A percentile compares a stretch with the other conserved stretches of the same genome.
Evolutionary conservation across 2,329 filamentous ascomycete genomes (phyloP).

Genomic region (Tolypocladium pustulatum): DNA sequence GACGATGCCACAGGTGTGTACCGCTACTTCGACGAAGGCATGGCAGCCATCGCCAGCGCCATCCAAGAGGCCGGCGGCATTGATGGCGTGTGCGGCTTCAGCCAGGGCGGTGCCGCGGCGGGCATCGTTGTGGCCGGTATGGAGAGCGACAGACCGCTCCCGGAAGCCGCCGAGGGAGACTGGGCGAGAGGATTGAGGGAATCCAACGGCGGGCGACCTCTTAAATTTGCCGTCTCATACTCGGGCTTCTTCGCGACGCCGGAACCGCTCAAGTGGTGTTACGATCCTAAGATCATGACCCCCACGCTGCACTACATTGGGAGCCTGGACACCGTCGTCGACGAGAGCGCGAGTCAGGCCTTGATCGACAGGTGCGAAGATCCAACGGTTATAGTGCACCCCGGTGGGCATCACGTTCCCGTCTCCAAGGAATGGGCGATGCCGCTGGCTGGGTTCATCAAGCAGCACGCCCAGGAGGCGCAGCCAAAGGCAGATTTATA

Average conservation of each 20-base stretch:
- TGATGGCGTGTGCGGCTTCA: slow-evolving; percentile 74
- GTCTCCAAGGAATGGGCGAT: slow-evolving; percentile 72
- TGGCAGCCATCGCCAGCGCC: slow-evolving; percentile 49
- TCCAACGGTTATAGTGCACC: slow-evolving; percentile 54
- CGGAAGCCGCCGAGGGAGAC: slow-evolving; percentile 16
- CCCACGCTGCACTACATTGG: slow-evolving; percentile 76
- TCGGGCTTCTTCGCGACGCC: slow-evolving; percentile 63
- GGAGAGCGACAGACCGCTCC: slow-evolving; percentile 33
- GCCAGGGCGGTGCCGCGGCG: slow-evolving; percentile 65
- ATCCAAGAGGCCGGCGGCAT: slow-evolving; percentile 56
- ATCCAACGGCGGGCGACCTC: slow-evolving; percentile 37
- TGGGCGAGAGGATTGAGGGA: slow-evolving; percentile 37
- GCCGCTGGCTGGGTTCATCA: slow-evolving; percentile 64
- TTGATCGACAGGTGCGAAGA: slow-evolving; percentile 55
- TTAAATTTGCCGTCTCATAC: slow-evolving; percentile 66
- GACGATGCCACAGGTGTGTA: slow-evolving; percentile 57
- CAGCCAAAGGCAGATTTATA: slow-evolving; percentile 15
- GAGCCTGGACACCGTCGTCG: slow-evolving; percentile 77
- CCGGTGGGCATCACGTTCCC: slow-evolving; percentile 85
- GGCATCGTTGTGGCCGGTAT: slow-evolving; percentile 63
- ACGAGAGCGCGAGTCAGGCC: slow-evolving; percentile 58
- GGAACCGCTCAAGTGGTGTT: slow-evolving; percentile 49
- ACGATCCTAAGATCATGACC: slow-evolving; percentile 64
- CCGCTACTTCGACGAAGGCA: slow-evolving; percentile 56
- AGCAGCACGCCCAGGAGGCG: slow-evolving; percentile 21